Evolutionary conservation across 495 filamentous ascomycete genomes (phyloP), one percentile per base, ranked within the genome.

Genomic region (Neurospora tetraspora): DNA sequence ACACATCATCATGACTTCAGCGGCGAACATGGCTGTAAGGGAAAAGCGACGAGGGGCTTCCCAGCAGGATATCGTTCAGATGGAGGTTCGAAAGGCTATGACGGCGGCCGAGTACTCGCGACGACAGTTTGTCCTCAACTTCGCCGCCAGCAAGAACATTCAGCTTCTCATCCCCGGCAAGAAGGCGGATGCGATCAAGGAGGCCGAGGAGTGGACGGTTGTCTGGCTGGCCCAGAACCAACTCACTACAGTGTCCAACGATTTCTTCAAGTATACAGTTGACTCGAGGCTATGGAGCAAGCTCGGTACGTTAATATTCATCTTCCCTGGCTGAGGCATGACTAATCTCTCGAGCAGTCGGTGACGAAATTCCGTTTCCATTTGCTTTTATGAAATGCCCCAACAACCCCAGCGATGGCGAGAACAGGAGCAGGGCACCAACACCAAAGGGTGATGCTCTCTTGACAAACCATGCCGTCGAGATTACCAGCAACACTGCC

Each of bases 91-190:
- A 38, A 78, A 79, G 61, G 79, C 79, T 36, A 70, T 80, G 43
- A 77, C 79, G 18, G 78, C 79, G 1, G 79, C 79, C 42, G 79
- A 80, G 71, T 74, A 80, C 43, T 80, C 79, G 10, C 68, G 79
- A 1, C 74, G 79, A 31, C 79, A 80, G 73, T 80, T 80, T 61
- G 73, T 80, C 16, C 70, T 80, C 70, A 80, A 79, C 70, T 80
- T 75, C 70, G 78, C 79, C 39, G 74, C 79, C 42, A 80, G 78
- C 70, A 71, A 65, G 40, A 69, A 79, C 20, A 76, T 77, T 5
- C 61, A 69, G n/a, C 79, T 80, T 14, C 76, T 80, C n/a, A 72
- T 80, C 23, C 79, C 79, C 1, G 79, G 79, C 4, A 73, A 76
- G 34, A 80, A 80, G 71, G 72, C 78, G 2, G 73, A 75, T 14